A percentile compares a stretch with the other conserved stretches of the same genome.
These are phyloP conservation scores for Globisporangium solare DNA, from an alignment of 352 stramenopile genomes.

Conservation along the genomic window DNA sequence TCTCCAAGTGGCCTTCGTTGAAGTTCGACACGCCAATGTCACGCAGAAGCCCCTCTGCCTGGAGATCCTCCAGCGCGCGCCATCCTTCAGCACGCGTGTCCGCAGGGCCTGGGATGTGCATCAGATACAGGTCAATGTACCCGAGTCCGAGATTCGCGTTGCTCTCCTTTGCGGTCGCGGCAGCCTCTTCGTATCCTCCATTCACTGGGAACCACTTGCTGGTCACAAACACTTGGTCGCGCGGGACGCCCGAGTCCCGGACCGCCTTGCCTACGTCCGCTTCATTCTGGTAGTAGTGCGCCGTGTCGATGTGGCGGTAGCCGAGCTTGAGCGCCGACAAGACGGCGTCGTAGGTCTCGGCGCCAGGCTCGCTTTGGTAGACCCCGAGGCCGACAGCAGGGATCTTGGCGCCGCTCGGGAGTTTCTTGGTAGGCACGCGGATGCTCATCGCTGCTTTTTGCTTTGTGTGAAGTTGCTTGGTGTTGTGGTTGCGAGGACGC, in stretches of 20 bases:
- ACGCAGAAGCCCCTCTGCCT: slow-evolving; percentile 44
- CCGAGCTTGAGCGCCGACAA: slow-evolving; percentile 54
- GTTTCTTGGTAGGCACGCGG: slow-evolving; percentile 22
- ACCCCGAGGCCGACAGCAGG: slow-evolving; percentile 48
- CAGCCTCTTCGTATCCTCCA: slow-evolving; percentile 67
- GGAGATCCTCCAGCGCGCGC: slow-evolving; percentile 46
- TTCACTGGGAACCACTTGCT: slow-evolving; percentile 59
- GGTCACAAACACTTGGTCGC: slow-evolving; percentile 80
- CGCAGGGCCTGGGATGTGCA: no score
- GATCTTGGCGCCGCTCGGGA: slow-evolving; percentile 43
- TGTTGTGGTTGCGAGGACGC: no score
- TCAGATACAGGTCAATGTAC: slow-evolving; percentile 79
- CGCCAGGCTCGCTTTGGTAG: slow-evolving; percentile 41
- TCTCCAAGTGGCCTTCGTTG: slow-evolving; percentile 66
- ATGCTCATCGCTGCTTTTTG: not conserved
- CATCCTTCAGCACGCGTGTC: slow-evolving; percentile 43
- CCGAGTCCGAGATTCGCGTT: slow-evolving; percentile 57
- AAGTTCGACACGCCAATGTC: slow-evolving; percentile 92
- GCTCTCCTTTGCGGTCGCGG: slow-evolving; percentile 40
- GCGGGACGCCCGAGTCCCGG: slow-evolving; percentile 60
- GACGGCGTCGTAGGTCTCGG: slow-evolving; percentile 53
- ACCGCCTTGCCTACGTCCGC: slow-evolving; percentile 68
- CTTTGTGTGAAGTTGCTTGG: no score
- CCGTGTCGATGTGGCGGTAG: slow-evolving; percentile 88
- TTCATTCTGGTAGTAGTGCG: slow-evolving; percentile 88